Evolutionary conservation across 305 asterid species (phyloP).

Genomic region (Petunia hybrid): DNA sequence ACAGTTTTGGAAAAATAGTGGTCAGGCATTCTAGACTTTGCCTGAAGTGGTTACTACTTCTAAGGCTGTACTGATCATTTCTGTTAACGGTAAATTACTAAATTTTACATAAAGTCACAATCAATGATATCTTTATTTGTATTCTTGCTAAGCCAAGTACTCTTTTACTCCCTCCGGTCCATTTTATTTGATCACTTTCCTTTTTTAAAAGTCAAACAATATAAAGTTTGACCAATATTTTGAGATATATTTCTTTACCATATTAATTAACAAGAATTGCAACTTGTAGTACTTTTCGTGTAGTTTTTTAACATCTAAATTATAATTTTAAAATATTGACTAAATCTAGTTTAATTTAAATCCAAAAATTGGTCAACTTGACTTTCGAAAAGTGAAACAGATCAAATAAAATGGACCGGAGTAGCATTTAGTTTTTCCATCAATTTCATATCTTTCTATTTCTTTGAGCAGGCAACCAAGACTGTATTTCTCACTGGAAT

Average conservation of each 20-base stretch:
- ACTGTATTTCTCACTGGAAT: background rate
- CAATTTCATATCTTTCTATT: background rate
- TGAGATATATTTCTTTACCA: too few species aligned
- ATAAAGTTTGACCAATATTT: too few species aligned
- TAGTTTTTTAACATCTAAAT: too few species aligned
- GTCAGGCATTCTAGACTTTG: background rate
- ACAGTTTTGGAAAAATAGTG: background rate
- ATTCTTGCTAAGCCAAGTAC: background rate
- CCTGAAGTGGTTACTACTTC: background rate
- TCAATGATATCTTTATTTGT: background rate
- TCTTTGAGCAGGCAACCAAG: background rate
- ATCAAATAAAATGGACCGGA: too few species aligned
- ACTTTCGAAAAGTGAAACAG: too few species aligned
- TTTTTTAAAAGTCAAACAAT: too few species aligned
- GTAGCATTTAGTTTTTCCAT: background rate
- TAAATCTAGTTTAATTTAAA: too few species aligned
- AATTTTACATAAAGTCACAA: background rate
- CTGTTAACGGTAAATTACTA: background rate
- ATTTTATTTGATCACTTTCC: too few species aligned
- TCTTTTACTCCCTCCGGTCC: background rate
- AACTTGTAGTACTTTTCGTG: too few species aligned
- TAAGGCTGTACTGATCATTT: background rate
- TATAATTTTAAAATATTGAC: too few species aligned
- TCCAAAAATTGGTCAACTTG: too few species aligned
- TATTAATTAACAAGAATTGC: too few species aligned